Percentiles rank a stretch among this genome's conserved stretches.
Evolutionary conservation across 768 basidiomycete genomes (phyloP).

Genomic region (Podaxis mareebaensis): DNA sequence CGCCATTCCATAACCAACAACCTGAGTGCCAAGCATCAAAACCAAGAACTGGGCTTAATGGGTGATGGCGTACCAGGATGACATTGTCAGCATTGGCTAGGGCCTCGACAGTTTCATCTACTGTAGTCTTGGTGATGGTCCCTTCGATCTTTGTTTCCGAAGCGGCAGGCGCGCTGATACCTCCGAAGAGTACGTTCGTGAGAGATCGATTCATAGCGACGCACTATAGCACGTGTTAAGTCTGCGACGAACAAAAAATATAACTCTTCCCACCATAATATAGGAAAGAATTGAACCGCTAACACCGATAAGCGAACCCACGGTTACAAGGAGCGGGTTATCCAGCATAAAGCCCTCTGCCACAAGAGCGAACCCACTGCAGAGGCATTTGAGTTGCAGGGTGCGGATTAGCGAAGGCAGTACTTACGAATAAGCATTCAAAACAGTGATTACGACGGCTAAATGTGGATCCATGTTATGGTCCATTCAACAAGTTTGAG

Average conservation of each 20-base stretch:
- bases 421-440: conserved; percentile 81
- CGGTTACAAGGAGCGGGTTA: conserved; percentile 78
- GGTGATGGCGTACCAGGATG: conserved; percentile 55
- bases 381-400: background rate
- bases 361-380: conserved; percentile 79
- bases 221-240: conserved; percentile 50
- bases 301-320: conserved; percentile 87
- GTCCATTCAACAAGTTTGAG: conserved; percentile 9
- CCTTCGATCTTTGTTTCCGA: conserved; percentile 79
- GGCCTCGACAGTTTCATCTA: conserved; percentile 81
- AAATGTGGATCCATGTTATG: conserved; percentile 13
- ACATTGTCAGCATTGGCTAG: conserved; percentile 81
- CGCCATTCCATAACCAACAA: conserved; percentile 90
- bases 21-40: conserved; percentile 36
- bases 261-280: conserved; percentile 68
- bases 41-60: background rate
- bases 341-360: conserved; percentile 94
- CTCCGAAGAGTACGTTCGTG: conserved; percentile 85
- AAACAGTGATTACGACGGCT: conserved; percentile 89
- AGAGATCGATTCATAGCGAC: conserved; percentile 91
- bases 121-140: conserved; percentile 70
- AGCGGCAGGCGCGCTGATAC: conserved; percentile 61
- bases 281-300: conserved; percentile 90
- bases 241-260: background rate
- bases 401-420: background rate